Evolutionary conservation across 352 stramenopile genomes (phyloP).

Genomic region (Pythium utonaiense): DNA sequence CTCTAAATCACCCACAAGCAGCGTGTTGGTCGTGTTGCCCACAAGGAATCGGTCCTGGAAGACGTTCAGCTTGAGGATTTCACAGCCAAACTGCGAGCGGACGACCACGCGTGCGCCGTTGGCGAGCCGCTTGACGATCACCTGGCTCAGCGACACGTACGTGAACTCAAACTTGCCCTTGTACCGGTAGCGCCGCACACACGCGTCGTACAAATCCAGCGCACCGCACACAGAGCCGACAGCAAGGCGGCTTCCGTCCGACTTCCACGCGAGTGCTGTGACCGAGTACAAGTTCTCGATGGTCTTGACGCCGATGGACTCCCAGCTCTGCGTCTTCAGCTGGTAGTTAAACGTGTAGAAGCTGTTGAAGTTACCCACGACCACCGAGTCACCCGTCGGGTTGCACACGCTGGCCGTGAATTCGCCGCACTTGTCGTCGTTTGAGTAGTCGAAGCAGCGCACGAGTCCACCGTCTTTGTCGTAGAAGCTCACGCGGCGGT

Average conservation of each 20-base stretch:
- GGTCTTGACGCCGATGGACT: conserved; percentile 68
- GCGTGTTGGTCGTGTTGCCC: conserved; percentile 89
- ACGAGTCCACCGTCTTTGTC: conserved; percentile 80
- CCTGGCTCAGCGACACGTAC: conserved; percentile 92
- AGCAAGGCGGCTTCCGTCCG: conserved; percentile 85
- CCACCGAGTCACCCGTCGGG: conserved; percentile 88
- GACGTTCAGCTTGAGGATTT: conserved; percentile 95
- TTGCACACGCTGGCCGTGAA: conserved; percentile 86
- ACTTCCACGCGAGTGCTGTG: conserved; percentile 90
- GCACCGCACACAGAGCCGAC: conserved; percentile 90
- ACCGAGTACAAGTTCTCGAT: conserved; percentile 94
- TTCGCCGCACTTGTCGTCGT: conserved; percentile 75
- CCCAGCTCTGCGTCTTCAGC: conserved; percentile 82
- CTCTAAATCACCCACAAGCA: conserved; percentile 91
- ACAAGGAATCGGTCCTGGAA: conserved; percentile 91
- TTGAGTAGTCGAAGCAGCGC: conserved; percentile 89
- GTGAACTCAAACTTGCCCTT: conserved; percentile 96
- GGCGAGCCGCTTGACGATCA: conserved; percentile 91
- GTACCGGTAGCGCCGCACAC: conserved; percentile 89
- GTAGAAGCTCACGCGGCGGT: conserved; percentile 91
- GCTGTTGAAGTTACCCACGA: conserved; percentile 92
- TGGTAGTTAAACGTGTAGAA: conserved; percentile 92
- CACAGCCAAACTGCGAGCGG: conserved; percentile 86
- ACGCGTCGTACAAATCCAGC: conserved; percentile 92
- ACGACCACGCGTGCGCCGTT: conserved; percentile 87